phyloP scores from a whole-genome alignment of 257 asterid species.

The Thymus mandschuricus region DNA sequence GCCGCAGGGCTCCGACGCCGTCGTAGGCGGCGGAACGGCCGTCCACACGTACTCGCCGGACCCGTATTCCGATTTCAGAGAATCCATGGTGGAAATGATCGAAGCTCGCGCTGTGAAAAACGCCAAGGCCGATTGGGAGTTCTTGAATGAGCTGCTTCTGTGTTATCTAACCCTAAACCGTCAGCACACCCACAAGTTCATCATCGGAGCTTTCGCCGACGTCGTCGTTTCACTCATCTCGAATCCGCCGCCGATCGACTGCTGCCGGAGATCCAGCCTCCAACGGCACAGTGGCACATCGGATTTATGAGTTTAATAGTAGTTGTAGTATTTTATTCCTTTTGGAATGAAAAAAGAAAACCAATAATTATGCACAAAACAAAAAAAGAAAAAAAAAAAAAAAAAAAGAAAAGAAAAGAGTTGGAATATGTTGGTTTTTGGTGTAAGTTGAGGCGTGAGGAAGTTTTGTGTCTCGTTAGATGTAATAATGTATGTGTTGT shows the following conservation, averaged over 20 bases:
- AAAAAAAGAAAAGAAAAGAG: too few relatives aligned
- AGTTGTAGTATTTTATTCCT: background rate
- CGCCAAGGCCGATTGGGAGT: conserved; percentile 53
- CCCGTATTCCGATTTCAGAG: conserved; percentile 66
- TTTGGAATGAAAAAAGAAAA: background rate
- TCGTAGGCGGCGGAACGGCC: conserved; percentile 61
- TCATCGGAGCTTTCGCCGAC: conserved; percentile 73
- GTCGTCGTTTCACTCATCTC: conserved; percentile 56
- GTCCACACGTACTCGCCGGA: conserved; percentile 66
- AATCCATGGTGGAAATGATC: conserved; percentile 86
- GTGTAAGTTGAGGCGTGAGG: conserved; percentile 25
- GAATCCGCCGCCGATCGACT: conserved; percentile 3
- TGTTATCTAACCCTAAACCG: conserved; percentile 70
- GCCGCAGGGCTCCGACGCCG: background rate
- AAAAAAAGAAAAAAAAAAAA: too few relatives aligned
- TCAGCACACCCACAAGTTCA: conserved; percentile 66
- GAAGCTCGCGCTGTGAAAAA: conserved; percentile 50
- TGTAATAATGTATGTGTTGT: conserved; percentile 42
- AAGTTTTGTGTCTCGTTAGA: conserved; percentile 40
- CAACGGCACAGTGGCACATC: conserved; percentile 23
- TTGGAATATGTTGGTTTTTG: background rate
- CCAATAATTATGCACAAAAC: too few relatives aligned
- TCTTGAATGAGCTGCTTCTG: conserved; percentile 67
- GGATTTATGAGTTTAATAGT: background rate
- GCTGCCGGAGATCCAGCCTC: conserved; percentile 32